phyloP scores from a whole-genome alignment of 2,329 filamentous ascomycete genomes.

The Claviceps capensis region DNA sequence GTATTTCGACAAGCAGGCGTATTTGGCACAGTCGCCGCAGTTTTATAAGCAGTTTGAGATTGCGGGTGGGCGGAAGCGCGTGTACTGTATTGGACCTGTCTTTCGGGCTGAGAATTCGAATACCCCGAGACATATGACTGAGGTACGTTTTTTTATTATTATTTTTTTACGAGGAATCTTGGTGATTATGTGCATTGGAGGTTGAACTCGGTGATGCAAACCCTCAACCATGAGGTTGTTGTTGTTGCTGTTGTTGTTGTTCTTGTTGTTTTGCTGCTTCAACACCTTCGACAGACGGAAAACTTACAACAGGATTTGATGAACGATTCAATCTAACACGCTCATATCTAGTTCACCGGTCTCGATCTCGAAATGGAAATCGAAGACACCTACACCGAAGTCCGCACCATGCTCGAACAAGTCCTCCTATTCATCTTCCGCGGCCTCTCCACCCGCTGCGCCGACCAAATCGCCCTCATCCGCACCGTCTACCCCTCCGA shows the following conservation, averaged over 20 bases:
- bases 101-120: constrained; percentile 82
- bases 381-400: constrained; percentile 63
- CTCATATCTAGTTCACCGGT: constrained; percentile 46
- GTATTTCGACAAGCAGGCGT: constrained; percentile 80
- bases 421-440: constrained; percentile 71
- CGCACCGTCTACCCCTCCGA: constrained; percentile 65
- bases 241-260: too few species aligned
- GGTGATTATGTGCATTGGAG: too few species aligned
- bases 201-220: too few species aligned
- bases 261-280: too few species aligned
- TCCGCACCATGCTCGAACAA: constrained; percentile 56
- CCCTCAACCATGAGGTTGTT: too few species aligned
- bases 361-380: constrained; percentile 89
- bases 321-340: too few species aligned
- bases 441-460: constrained; percentile 38
- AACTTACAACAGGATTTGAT: too few species aligned
- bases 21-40: constrained; percentile 66
- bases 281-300: too few species aligned
- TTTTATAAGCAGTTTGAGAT: constrained; percentile 85
- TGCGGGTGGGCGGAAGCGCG: constrained; percentile 61
- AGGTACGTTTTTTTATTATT: constrained; percentile 27
- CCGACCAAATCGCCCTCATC: constrained; percentile 58
- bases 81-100: constrained; percentile 67
- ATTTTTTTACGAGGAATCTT: too few species aligned
- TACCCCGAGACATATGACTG: constrained; percentile 73